phyloP scores from a whole-genome alignment of 495 filamentous ascomycete genomes.

The Trichodelitschia bisporula region DNA sequence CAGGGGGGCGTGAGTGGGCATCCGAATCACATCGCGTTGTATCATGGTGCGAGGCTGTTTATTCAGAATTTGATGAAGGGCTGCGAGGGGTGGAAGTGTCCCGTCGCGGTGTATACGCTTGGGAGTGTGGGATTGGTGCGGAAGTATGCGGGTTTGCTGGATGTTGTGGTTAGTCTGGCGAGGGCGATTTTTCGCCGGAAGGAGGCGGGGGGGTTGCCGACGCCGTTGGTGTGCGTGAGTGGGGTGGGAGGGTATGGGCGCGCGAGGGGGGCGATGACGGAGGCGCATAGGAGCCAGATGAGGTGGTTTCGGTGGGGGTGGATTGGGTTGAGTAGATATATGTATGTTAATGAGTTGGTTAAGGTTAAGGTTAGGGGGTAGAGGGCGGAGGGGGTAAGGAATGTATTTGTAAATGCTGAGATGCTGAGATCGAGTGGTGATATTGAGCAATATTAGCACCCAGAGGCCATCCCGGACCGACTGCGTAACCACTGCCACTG shows the following conservation, averaged over 20 bases:
- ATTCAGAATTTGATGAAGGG: constrained; percentile 32
- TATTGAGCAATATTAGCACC: neutral
- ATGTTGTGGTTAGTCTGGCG: constrained; percentile 39
- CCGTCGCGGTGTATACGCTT: constrained; percentile 65
- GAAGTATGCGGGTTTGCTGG: constrained; percentile 61
- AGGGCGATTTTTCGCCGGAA: constrained; percentile 15
- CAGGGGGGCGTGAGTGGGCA: constrained; percentile 52
- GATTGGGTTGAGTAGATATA: constrained; percentile 78
- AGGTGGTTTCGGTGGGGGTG: constrained; percentile 94
- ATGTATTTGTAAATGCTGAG: constrained; percentile 3
- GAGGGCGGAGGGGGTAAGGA: no score
- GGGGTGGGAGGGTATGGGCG: constrained; percentile 30
- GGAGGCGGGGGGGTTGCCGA: constrained; percentile 19
- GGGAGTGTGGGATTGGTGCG: constrained; percentile 39
- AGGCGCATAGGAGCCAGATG: constrained; percentile 87
- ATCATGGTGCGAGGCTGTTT: constrained; percentile 57
- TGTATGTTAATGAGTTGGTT: constrained; percentile 79
- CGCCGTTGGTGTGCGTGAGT: constrained; percentile 42
- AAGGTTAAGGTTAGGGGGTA: constrained; percentile 31
- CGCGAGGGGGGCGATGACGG: constrained; percentile 67
- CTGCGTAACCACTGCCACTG: neutral
- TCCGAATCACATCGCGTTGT: constrained; percentile 75
- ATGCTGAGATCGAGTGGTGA: neutral
- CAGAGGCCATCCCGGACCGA: neutral
- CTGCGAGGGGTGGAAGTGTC: constrained; percentile 39